A percentile compares a stretch with the other conserved stretches of the same genome.
phyloP scores from a whole-genome alignment of 2,329 filamentous ascomycete genomes.

The Conoideocrella luteorostrata region DNA sequence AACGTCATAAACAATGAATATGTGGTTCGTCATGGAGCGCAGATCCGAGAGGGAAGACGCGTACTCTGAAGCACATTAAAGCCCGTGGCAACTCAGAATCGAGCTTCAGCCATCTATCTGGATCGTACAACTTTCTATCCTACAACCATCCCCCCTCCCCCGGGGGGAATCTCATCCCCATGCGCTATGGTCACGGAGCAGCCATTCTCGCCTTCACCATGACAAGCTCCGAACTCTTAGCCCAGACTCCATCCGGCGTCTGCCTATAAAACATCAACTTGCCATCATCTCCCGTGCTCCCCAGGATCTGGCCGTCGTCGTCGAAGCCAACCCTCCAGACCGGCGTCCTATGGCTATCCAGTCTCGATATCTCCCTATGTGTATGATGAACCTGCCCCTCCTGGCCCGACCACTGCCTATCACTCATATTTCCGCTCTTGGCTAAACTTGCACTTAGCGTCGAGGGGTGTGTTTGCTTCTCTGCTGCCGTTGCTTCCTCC shows the following conservation, averaged over 20 bases:
- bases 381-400: constrained; percentile 62
- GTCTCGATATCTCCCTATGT: constrained; percentile 56
- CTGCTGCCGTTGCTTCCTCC: constrained; percentile 21
- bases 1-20: too few species aligned
- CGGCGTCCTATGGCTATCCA: constrained; percentile 61
- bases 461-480: constrained; percentile 34
- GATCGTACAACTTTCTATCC: too few species aligned
- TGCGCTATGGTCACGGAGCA: constrained; percentile 29
- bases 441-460: constrained; percentile 48
- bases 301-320: constrained; percentile 63
- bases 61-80: too few species aligned
- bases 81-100: too few species aligned
- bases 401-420: constrained; percentile 48
- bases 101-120: too few species aligned
- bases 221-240: constrained; percentile 52
- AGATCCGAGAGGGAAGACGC: too few species aligned
- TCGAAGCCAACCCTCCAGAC: constrained; percentile 73
- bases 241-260: constrained; percentile 50
- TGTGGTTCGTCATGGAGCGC: too few species aligned
- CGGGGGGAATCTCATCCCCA: too few species aligned
- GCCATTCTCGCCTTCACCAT: constrained; percentile 52
- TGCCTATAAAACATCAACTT: constrained; percentile 57
- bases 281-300: constrained; percentile 72
- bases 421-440: constrained; percentile 38
- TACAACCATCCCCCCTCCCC: too few species aligned